These are phyloP conservation scores for Fraxinus velutina DNA, from an alignment of 305 asterid species.

Conservation along the genomic window DNA sequence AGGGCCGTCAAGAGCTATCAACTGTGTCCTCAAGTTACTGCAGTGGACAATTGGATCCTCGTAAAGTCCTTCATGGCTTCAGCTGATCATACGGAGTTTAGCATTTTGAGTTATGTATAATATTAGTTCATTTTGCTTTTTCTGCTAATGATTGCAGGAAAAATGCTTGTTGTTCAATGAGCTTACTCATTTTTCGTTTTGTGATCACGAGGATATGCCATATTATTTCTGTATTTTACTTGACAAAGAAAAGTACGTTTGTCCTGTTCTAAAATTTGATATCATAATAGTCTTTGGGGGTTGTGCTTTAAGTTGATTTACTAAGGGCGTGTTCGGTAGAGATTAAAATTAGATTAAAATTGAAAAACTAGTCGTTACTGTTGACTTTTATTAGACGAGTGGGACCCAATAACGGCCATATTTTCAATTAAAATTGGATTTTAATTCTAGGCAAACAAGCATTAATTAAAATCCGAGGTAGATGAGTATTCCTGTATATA, in stretches of 20 bases:
- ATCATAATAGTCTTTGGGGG: not conserved
- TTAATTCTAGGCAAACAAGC: too few relatives aligned
- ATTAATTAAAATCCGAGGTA: constrained; percentile 2
- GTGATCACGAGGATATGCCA: constrained; percentile 19
- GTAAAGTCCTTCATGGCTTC: constrained; percentile 59
- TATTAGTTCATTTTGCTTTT: not conserved
- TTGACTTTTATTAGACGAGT: too few relatives aligned
- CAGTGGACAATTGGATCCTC: constrained; percentile 84
- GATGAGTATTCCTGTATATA: constrained; percentile 4
- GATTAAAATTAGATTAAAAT: too few relatives aligned
- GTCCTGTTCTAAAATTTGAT: not conserved
- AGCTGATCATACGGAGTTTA: constrained; percentile 34
- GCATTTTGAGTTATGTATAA: constrained; percentile 31
- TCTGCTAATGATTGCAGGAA: not conserved
- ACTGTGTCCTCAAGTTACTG: constrained; percentile 80
- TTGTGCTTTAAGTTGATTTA: not conserved
- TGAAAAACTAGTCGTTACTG: too few relatives aligned
- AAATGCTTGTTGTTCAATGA: constrained; percentile 23
- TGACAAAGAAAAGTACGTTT: constrained; percentile 12
- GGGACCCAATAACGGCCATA: too few relatives aligned
- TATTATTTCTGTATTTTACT: constrained; percentile 9
- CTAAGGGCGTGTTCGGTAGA: not conserved
- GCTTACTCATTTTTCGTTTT: constrained; percentile 28
- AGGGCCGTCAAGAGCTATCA: constrained; percentile 70
- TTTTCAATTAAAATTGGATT: too few relatives aligned